Evolutionary conservation across 2,329 filamentous ascomycete genomes (phyloP).

Genomic region (Aspergillus persii): DNA sequence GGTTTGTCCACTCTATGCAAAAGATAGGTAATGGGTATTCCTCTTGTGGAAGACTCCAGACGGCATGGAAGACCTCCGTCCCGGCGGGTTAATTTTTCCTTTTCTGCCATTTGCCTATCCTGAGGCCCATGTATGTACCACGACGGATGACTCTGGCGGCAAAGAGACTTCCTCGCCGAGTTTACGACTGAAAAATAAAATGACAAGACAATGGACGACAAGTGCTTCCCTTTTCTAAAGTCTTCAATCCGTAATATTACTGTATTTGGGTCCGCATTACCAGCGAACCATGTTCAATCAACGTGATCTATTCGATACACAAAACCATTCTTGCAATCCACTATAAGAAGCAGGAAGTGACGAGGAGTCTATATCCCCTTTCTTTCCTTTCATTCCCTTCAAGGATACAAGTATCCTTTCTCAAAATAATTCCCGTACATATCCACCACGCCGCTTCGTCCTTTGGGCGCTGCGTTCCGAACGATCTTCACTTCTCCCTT

Average conservation of each 20-base stretch:
- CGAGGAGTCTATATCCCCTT: no score
- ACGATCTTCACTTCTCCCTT: conserved; percentile 58
- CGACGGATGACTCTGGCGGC: not conserved
- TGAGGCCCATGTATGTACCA: not conserved
- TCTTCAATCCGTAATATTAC: not conserved
- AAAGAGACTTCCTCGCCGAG: not conserved
- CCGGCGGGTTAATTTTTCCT: not conserved
- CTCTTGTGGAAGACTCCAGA: not conserved
- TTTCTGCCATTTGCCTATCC: not conserved
- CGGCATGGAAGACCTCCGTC: not conserved
- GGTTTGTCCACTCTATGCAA: conserved; percentile 2
- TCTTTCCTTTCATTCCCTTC: conserved; percentile 13
- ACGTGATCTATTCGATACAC: no score
- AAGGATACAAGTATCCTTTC: conserved; percentile 53
- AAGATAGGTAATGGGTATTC: not conserved
- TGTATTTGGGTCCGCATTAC: not conserved
- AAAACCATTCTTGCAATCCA: no score
- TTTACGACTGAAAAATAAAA: conserved; percentile 7
- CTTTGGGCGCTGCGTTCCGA: conserved; percentile 41
- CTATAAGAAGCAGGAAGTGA: no score
- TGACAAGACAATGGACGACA: conserved; percentile 2
- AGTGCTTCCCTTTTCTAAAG: not conserved
- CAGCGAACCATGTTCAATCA: not conserved
- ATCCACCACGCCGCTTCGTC: conserved; percentile 47
- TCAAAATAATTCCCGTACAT: conserved; percentile 56